phyloP scores from a whole-genome alignment of 108 stramenopile genomes.

The Cyclotella sp. region DNA sequence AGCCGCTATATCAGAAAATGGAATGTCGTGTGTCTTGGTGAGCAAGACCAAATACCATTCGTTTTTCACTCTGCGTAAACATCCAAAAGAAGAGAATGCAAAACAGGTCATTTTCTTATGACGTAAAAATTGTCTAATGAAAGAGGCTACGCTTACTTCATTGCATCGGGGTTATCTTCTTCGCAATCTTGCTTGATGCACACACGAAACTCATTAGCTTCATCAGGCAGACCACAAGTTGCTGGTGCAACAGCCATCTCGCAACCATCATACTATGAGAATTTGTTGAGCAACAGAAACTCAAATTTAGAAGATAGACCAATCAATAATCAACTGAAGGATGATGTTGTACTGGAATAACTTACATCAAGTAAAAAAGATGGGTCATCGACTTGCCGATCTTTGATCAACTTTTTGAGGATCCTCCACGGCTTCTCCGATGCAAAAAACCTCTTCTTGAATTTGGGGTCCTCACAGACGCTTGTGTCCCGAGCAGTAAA shows the following conservation, averaged over 20 bases:
- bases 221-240: not conserved
- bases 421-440: constrained; percentile 11
- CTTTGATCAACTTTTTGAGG: constrained; percentile 14
- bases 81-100: not conserved
- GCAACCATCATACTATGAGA: not conserved
- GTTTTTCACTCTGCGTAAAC: not conserved
- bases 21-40: constrained; percentile 3
- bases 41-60: not conserved
- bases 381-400: not conserved
- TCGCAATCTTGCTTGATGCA: constrained; percentile 1
- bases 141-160: not conserved
- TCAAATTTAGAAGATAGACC: not conserved
- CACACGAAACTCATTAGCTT: not conserved
- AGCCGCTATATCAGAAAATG: not conserved
- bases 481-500: not conserved
- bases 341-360: not conserved
- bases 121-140: not conserved
- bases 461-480: not conserved
- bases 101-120: not conserved
- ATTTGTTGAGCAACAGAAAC: not conserved
- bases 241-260: not conserved
- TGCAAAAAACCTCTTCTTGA: constrained; percentile 19
- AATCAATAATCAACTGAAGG: not conserved
- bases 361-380: constrained; percentile 17
- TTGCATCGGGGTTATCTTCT: not conserved